Percentiles rank a stretch among this genome's conserved stretches.
phyloP scores from a whole-genome alignment of 768 basidiomycete species.

The Dentipellis fragilis region DNA sequence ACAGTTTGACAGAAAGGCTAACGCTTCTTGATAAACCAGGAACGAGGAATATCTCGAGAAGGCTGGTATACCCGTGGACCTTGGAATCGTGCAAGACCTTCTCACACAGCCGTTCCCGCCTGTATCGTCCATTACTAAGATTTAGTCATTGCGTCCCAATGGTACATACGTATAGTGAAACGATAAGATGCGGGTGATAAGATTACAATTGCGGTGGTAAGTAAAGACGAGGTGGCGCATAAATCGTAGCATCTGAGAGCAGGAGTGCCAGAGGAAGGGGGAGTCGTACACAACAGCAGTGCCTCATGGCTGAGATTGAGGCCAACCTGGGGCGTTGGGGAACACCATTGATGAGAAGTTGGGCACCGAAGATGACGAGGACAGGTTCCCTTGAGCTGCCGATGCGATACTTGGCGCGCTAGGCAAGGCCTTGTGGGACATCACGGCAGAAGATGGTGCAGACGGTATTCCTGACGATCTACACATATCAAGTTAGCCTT shows the following conservation, averaged over 20 bases:
- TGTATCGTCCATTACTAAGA: slow-evolving; percentile 15
- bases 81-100: slow-evolving; percentile 29
- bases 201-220: slow-evolving; percentile 13
- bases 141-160: slow-evolving; percentile 3
- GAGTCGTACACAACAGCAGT: not conserved
- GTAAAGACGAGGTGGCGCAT: not conserved
- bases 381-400: not conserved
- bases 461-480: not conserved
- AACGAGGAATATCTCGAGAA: slow-evolving; percentile 40
- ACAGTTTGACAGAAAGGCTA: not conserved
- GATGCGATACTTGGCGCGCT: not conserved
- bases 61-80: slow-evolving; percentile 32
- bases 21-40: slow-evolving; percentile 21
- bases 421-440: not conserved
- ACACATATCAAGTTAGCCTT: not conserved
- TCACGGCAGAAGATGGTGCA: not conserved
- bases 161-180: slow-evolving; percentile 5
- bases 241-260: too few relatives aligned
- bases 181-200: slow-evolving; percentile 13
- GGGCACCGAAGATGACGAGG: not conserved
- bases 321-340: not conserved
- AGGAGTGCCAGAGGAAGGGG: not conserved
- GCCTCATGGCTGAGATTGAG: not conserved
- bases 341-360: not conserved
- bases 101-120: slow-evolving; percentile 19